Percentiles rank a stretch among this genome's conserved stretches.
Conservation (phyloP, 306 rosid species). For the Vachellia pachyceras region DNA sequence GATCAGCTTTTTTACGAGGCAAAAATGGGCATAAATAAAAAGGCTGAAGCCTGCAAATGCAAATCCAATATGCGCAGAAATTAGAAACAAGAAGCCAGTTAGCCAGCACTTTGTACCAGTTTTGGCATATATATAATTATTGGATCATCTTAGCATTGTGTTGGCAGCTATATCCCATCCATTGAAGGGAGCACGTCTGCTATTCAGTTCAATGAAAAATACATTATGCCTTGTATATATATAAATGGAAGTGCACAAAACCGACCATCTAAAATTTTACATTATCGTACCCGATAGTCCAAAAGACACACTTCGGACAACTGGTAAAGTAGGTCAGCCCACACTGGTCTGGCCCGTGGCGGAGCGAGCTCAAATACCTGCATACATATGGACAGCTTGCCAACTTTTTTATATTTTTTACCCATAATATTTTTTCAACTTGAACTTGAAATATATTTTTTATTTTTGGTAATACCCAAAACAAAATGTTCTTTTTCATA, state of each 20-base stretch:
- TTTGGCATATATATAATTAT: neutral
- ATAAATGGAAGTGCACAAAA: conserved; percentile 21
- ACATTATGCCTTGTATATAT: neutral
- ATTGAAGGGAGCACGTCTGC: conserved; percentile 23
- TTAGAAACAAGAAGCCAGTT: neutral
- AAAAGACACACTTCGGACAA: neutral
- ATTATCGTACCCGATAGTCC: neutral
- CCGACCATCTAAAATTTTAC: no score
- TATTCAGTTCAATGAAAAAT: conserved; percentile 3
- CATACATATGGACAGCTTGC: no score
- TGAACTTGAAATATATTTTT: no score
- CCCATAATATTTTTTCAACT: no score
- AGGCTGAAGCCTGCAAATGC: conserved; percentile 12
- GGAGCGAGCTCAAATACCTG: no score
- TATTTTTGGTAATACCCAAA: no score
- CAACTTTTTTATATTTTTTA: no score
- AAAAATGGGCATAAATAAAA: neutral
- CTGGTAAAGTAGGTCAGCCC: no score
- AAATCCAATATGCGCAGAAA: neutral
- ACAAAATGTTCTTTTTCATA: no score
- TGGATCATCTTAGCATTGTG: neutral
- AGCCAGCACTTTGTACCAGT: neutral
- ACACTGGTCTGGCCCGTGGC: no score
- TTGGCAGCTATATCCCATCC: neutral
- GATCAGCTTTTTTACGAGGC: neutral